phyloP scores from a whole-genome alignment of 129 eudicot genomes.

The Centaurea solstitialis region DNA sequence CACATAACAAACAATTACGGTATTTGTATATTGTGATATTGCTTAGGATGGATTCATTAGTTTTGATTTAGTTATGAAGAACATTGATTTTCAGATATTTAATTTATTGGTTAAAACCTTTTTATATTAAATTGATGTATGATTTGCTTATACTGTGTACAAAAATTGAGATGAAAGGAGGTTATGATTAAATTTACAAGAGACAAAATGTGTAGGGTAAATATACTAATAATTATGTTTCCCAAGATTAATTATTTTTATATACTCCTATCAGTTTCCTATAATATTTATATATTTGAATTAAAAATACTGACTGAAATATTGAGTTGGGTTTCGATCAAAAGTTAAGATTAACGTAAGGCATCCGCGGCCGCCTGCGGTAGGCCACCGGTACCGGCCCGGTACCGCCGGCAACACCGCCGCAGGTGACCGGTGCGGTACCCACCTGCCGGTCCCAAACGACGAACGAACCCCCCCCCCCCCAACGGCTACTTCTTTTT shows the following conservation, averaged over 20 bases:
- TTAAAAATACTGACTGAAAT: neutral
- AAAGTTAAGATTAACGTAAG: no score
- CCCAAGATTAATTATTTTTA: neutral
- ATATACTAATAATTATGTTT: neutral
- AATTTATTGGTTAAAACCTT: neutral
- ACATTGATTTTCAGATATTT: neutral
- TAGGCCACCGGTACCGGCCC: no score
- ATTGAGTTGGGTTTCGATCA: no score
- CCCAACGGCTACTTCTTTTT: no score
- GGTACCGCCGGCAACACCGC: no score
- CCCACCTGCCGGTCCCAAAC: no score
- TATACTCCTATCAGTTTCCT: neutral
- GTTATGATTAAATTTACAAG: neutral
- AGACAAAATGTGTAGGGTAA: neutral
- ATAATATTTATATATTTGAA: neutral
- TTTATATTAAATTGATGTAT: neutral
- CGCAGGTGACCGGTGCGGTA: no score
- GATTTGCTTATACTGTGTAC: neutral
- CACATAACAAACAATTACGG: no score
- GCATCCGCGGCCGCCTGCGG: no score
- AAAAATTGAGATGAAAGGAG: neutral
- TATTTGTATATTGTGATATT: no score
- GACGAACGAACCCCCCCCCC: no score
- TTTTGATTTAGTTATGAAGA: neutral
- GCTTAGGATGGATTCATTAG: no score